Conservation (phyloP, 2,329 filamentous ascomycete species). For the Eutypella sp. region DNA sequence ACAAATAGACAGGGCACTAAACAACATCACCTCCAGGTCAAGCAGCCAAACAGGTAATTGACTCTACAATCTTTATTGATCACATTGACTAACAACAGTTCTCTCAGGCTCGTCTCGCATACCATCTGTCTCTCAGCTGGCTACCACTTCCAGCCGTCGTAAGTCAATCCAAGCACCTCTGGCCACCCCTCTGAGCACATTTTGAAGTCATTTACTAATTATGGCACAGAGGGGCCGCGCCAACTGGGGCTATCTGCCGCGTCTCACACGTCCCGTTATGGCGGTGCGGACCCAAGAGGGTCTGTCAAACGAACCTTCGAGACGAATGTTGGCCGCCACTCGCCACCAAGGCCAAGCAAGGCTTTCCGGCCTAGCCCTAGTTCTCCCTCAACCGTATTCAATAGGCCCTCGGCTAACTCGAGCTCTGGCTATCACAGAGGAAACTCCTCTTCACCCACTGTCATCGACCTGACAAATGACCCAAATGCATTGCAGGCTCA, state of each 20-base stretch:
- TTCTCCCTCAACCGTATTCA: conserved; percentile 6
- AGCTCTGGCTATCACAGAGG: not conserved
- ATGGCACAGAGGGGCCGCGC: no score
- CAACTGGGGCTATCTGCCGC: not conserved
- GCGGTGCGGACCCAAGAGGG: not conserved
- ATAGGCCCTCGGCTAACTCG: conserved; percentile 2
- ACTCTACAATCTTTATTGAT: not conserved
- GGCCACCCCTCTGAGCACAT: no score
- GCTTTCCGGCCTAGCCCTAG: conserved; percentile 27
- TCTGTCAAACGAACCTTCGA: conserved; percentile 22
- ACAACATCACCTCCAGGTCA: not conserved
- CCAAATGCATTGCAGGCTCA: conserved; percentile 17
- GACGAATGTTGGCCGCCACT: conserved; percentile 14
- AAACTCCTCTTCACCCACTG: conserved; percentile 12
- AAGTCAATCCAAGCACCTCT: no score
- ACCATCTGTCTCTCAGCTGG: not conserved
- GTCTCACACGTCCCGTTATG: not conserved
- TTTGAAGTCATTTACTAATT: no score
- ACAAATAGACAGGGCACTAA: not conserved
- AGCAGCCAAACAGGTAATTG: not conserved
- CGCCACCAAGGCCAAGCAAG: conserved; percentile 20
- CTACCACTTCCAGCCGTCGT: no score
- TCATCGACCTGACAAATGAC: conserved; percentile 39
- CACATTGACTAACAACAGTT: not conserved
- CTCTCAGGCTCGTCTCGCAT: not conserved